These are phyloP conservation scores for Symbiotaphrina buchneri DNA, from an alignment of 495 filamentous ascomycete species.

Conservation along the genomic window DNA sequence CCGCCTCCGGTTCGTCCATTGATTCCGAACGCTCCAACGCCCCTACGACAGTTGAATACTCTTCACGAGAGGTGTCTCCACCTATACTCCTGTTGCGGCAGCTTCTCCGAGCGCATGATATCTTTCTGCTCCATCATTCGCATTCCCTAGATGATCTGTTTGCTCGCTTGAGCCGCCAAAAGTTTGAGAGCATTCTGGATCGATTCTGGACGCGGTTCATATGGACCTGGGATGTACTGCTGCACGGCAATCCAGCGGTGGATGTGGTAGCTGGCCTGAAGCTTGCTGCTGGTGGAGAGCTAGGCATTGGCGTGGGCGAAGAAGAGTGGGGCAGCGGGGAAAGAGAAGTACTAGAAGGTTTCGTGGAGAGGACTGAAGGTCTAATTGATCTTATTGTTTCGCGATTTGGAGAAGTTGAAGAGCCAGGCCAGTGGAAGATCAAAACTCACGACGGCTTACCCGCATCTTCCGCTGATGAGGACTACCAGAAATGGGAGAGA, in stretches of 20 bases:
- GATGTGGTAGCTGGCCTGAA: constrained; percentile 69
- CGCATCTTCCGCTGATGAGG: too few relatives aligned
- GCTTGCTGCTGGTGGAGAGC: constrained; percentile 72
- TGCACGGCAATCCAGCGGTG: constrained; percentile 70
- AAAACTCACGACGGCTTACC: neutral
- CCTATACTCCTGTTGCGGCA: constrained; percentile 57
- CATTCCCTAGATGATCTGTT: constrained; percentile 42
- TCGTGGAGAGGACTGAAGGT: constrained; percentile 38
- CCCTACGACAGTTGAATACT: constrained; percentile 39
- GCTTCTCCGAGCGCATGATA: constrained; percentile 55
- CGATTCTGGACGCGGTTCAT: constrained; percentile 71
- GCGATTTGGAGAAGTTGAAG: constrained; percentile 36
- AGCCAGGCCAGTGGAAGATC: constrained; percentile 1
- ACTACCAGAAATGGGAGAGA: constrained; percentile 38
- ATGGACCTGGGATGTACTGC: constrained; percentile 67
- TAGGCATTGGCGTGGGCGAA: constrained; percentile 83
- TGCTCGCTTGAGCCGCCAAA: constrained; percentile 29
- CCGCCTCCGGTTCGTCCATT: neutral
- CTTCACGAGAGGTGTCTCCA: constrained; percentile 73
- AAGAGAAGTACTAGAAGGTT: constrained; percentile 72
- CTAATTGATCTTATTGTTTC: constrained; percentile 71
- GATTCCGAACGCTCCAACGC: constrained; percentile 12
- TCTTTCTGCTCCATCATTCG: constrained; percentile 76
- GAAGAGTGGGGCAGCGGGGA: constrained; percentile 86
- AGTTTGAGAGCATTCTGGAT: constrained; percentile 40